Base-by-base conservation (phyloP, 805 yeast species). In the Metschnikowia anglica region DNA sequence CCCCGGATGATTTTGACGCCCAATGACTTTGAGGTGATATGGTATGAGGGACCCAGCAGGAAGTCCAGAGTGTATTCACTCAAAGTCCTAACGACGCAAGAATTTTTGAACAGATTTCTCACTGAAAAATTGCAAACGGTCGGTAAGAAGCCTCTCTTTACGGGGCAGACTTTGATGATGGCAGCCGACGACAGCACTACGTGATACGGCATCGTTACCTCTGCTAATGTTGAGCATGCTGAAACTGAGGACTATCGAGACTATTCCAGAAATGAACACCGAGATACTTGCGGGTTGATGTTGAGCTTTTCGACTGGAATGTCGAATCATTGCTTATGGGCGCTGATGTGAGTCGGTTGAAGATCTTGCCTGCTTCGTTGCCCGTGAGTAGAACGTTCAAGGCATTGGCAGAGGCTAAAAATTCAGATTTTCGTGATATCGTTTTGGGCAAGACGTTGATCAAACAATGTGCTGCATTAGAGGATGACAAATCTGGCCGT, bases 221-320 rank as follows among this genome's bases (percentile, higher is more conserved):
- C 74, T 39, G 52, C 68, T 35, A 65, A 63, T 23, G 11, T 30
- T 6, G 33, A 43, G 13, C 15, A 30, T 4, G 16, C 25, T 16
- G 17, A 20, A 19, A 19, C n/a, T 7, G 17, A 20, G 10, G 16
- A 33, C 26, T 16, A 19, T 26, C 15, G 41, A 20, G 27, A 19
- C 40, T 6, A 26, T 8, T 9, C 30, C 13, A n/a, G 20, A 16
- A 25, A 24, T 19, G 15, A 30, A 8, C 18, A 42, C 37, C 46
- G 46, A 12, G 58, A 61, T 44, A 55, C 2, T 48, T 72, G 41
- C 73, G 71, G 37, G 58, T 81, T 37, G 62, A 77, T n/a, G 58
- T 81, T 21, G 74, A 74, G 40, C 63, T 79, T 13, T 80, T 72
- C 52, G 66, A 70, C 11, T 81, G 88, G 87, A 81, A 81, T 53